Evolutionary conservation across 2,329 filamentous ascomycete species (phyloP).

Genomic region (Aspergillus unguis): DNA sequence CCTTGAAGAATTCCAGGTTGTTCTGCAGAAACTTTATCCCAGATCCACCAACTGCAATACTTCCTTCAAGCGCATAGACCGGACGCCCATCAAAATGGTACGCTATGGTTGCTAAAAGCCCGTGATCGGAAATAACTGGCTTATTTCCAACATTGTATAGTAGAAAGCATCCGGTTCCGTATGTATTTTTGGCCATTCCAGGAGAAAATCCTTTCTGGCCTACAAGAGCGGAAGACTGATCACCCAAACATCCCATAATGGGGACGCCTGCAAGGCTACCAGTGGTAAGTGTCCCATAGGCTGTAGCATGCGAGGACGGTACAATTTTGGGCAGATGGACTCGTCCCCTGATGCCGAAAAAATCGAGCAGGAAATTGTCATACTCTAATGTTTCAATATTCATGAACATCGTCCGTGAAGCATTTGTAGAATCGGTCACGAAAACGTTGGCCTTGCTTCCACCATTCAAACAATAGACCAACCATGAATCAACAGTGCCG

Average conservation of each 20-base stretch:
- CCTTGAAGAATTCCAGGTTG: conserved; percentile 60
- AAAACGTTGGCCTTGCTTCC: conserved; percentile 64
- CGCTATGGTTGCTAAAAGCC: conserved; percentile 77
- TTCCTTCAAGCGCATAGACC: conserved; percentile 79
- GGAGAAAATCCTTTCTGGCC: conserved; percentile 80
- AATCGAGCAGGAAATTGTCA: conserved; percentile 70
- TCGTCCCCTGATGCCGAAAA: conserved; percentile 74
- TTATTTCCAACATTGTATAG: conserved; percentile 82
- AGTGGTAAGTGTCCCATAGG: conserved; percentile 64
- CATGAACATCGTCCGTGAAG: conserved; percentile 91
- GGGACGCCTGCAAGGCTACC: conserved; percentile 65
- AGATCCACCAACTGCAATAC: conserved; percentile 76
- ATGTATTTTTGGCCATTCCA: conserved; percentile 85
- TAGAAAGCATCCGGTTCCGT: conserved; percentile 84
- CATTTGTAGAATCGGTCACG: conserved; percentile 84
- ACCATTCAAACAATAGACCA: conserved; percentile 76
- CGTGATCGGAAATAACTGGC: conserved; percentile 79
- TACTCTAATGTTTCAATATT: conserved; percentile 76
- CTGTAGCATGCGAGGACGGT: conserved; percentile 68
- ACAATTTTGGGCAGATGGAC: conserved; percentile 75
- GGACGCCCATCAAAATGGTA: conserved; percentile 72
- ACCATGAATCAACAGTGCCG: conserved; percentile 84
- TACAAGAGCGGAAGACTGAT: conserved; percentile 81
- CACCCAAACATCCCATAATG: conserved; percentile 78
- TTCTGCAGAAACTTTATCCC: conserved; percentile 72